Percentiles rank a stretch among this genome's conserved stretches.
Conservation (phyloP, 805 yeast species). For the Barnettozyma siamensis region DNA sequence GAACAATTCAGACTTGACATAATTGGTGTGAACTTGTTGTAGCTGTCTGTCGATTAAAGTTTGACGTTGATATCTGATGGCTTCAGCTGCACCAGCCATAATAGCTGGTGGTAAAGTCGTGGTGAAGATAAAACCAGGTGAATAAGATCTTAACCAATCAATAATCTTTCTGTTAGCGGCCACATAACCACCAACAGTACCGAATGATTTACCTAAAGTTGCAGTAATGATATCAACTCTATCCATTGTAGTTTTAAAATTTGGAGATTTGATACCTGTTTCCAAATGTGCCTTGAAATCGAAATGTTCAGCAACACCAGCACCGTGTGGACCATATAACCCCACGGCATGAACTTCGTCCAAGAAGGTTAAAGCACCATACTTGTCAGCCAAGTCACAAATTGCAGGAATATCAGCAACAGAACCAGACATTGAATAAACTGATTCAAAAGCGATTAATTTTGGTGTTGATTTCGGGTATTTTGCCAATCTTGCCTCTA, state of each 20-base stretch:
- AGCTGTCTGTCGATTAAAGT: conserved; percentile 71
- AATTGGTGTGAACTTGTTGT: conserved; percentile 82
- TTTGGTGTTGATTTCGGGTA: conserved; percentile 89
- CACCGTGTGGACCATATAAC: conserved; percentile 98
- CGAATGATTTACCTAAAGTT: conserved; percentile 95
- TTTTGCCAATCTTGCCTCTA: conserved; percentile 70
- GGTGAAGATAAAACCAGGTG: conserved; percentile 97
- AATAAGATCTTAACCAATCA: conserved; percentile 94
- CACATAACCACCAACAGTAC: conserved; percentile 96
- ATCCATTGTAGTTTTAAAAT: conserved; percentile 62
- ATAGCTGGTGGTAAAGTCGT: conserved; percentile 96
- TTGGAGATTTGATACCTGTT: conserved; percentile 54
- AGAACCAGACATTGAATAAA: conserved; percentile 98
- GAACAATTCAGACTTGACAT: conserved; percentile 69
- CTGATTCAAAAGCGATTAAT: conserved; percentile 94
- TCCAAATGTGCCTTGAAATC: conserved; percentile 79
- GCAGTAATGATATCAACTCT: conserved; percentile 96
- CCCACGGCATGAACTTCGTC: conserved; percentile 99
- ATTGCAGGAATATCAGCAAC: conserved; percentile 89
- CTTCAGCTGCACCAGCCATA: conserved; percentile 91
- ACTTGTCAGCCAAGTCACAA: conserved; percentile 94
- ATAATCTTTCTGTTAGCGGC: conserved; percentile 80
- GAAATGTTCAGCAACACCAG: conserved; percentile 97
- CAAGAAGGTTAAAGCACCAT: conserved; percentile 93
- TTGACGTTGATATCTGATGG: conserved; percentile 77